A percentile compares a stretch with the other conserved stretches of the same genome.
Evolutionary conservation across 371 early-diverging fungal genomes (phyloP).

Genomic region (Mortierella sp.): DNA sequence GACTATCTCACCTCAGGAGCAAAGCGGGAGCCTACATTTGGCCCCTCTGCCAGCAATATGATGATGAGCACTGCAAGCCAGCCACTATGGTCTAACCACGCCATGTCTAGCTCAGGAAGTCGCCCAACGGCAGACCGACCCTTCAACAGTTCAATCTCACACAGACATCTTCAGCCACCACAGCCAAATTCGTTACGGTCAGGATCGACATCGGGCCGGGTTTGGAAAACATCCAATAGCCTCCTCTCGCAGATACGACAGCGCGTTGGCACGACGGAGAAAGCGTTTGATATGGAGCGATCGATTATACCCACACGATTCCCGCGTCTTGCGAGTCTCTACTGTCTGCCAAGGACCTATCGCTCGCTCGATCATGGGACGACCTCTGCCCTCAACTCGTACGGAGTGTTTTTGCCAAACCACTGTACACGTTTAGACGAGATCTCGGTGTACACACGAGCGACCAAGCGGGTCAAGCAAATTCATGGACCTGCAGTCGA

Average conservation of each 20-base stretch:
- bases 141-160: background rate
- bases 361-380: conserved; percentile 50
- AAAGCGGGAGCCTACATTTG: conserved; percentile 11
- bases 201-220: conserved; percentile 21
- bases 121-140: background rate
- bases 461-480: conserved; percentile 37
- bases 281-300: conserved; percentile 35
- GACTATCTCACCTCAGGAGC: conserved; percentile 14
- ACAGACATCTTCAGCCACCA: conserved; percentile 7
- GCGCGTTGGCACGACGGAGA: conserved; percentile 30
- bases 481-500: conserved; percentile 52
- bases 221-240: conserved; percentile 54
- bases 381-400: conserved; percentile 52
- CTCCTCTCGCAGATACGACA: conserved; percentile 51
- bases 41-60: background rate
- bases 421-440: conserved; percentile 41
- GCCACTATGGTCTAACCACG: background rate
- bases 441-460: conserved; percentile 46
- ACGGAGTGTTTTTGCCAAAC: conserved; percentile 47
- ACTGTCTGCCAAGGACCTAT: conserved; percentile 42
- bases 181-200: conserved; percentile 5
- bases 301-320: conserved; percentile 54
- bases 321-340: conserved; percentile 46
- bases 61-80: background rate
- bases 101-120: background rate